These are phyloP conservation scores for Starmerella potacharoeniae DNA, from an alignment of 805 yeast genomes.

Conservation along the genomic window DNA sequence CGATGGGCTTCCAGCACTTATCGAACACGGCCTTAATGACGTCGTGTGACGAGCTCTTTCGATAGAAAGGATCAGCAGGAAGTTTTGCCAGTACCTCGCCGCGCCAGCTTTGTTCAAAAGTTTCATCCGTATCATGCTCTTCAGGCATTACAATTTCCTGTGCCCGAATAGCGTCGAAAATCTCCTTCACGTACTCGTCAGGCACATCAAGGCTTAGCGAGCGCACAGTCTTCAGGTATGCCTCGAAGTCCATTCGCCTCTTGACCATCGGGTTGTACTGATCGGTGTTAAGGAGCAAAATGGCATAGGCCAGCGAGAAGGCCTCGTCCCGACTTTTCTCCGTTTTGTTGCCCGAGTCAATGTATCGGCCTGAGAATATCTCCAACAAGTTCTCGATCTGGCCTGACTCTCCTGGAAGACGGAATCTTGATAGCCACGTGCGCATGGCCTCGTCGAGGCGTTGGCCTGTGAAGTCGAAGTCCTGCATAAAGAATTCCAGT, in stretches of 20 bases:
- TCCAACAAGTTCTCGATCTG: slow-evolving; percentile 91
- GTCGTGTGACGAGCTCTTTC: slow-evolving; percentile 26
- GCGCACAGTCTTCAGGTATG: slow-evolving; percentile 65
- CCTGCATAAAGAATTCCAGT: slow-evolving; percentile 49
- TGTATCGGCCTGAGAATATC: slow-evolving; percentile 70
- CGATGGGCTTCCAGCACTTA: slow-evolving; percentile 49
- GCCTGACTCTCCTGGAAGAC: slow-evolving; percentile 95
- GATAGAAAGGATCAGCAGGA: slow-evolving; percentile 20
- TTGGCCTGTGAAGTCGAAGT: slow-evolving; percentile 63
- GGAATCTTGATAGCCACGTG: slow-evolving; percentile 63
- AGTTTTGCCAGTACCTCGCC: slow-evolving; percentile 24
- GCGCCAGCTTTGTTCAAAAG: slow-evolving; percentile 68
- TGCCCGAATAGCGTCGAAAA: slow-evolving; percentile 67
- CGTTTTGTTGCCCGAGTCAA: slow-evolving; percentile 32
- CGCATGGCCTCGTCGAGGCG: slow-evolving; percentile 92
- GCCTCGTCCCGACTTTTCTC: slow-evolving; percentile 77
- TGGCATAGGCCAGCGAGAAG: slow-evolving; percentile 78
- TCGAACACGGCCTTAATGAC: slow-evolving; percentile 67
- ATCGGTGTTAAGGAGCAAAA: slow-evolving; percentile 91
- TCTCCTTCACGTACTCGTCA: slow-evolving; percentile 69
- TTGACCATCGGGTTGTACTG: slow-evolving; percentile 86
- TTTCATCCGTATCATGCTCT: slow-evolving; percentile 84
- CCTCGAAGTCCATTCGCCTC: slow-evolving; percentile 77
- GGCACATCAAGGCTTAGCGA: slow-evolving; percentile 81
- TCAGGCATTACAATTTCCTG: slow-evolving; percentile 96